Evolutionary conservation across 2,329 filamentous ascomycete genomes (phyloP), one percentile per base, ranked within the genome.

Genomic region (Aspergillus chevalieri): DNA sequence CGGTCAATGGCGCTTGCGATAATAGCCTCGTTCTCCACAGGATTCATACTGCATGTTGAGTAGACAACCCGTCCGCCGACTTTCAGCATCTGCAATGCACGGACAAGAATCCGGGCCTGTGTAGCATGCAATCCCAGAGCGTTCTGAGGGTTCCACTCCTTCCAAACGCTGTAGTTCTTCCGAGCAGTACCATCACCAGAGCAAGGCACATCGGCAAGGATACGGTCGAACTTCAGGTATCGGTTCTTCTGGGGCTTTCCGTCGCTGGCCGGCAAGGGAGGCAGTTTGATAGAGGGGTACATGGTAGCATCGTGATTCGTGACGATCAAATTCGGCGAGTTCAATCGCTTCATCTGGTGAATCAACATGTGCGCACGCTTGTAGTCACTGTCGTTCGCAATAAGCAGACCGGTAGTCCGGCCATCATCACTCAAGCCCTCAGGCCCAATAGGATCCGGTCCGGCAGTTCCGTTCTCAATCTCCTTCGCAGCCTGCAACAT

Each of bases 11-110:
- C 93, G 22, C 86, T 85, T 1, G 88, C 84, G 52, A 98, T 77
- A 14, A 97, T 90, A 6, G 93, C 86, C 72, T 98, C 93, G 64
- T 98, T 95, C 75, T 98, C 93, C 24, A 97, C 83, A 0, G 93
- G 93, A 72, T 98, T 98, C 87, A 98, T 89, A 70, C 90, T 96
- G 78, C 93, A 98, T 17, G 93, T 98, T 3, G 92, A 97, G 74
- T 97, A 98, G 47, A 98, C 92, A 24, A 97, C 88, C 55, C 91
- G 83, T 46, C 93, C 93, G 38, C 93, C 92, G 49, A 89, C 86
- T 76, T 96, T 97, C 57, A 98, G 82, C 84, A 98, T 89, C 73
- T 97, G 92, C 46, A 98, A 78, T 28, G 93, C 89, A 53, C 93
- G 85, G 49, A 95, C 87, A 44, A 98, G 77, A 58, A 98, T 98